A percentile compares a stretch with the other conserved stretches of the same genome.
Evolutionary conservation across 768 basidiomycete species (phyloP).

Genomic region (Termitomyces heimii): DNA sequence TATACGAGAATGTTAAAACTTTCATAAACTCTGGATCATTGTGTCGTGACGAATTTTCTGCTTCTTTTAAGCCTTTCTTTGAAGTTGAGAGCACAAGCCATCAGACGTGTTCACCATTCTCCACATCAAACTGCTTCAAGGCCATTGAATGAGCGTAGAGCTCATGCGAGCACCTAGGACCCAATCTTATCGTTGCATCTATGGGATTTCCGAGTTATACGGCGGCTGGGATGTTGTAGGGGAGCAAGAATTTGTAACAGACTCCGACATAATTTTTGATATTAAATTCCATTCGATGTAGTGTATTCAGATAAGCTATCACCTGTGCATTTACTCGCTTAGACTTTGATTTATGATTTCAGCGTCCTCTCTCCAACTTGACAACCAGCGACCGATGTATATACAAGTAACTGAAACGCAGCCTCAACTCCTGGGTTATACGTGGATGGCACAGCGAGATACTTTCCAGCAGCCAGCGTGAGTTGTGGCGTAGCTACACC

Average conservation of each 20-base stretch:
- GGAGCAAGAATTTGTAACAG: too few species aligned
- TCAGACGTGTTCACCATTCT: background rate
- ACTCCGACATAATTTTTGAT: too few species aligned
- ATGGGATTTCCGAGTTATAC: slow-evolving; percentile 27
- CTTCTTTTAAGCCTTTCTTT: slow-evolving; percentile 4
- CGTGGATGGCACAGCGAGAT: slow-evolving; percentile 70
- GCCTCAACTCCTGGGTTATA: slow-evolving; percentile 54
- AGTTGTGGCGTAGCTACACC: slow-evolving; percentile 61
- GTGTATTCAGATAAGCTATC: background rate
- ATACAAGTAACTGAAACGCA: slow-evolving; percentile 56
- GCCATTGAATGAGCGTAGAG: slow-evolving; percentile 24
- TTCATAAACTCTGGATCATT: slow-evolving; percentile 6
- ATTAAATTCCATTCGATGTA: background rate
- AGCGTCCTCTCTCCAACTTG: slow-evolving; percentile 13
- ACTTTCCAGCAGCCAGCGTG: slow-evolving; percentile 53
- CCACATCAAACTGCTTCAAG: slow-evolving; percentile 19
- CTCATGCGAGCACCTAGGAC: slow-evolving; percentile 25
- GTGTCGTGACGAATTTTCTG: slow-evolving; percentile 13
- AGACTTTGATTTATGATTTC: background rate
- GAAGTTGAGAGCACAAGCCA: slow-evolving; percentile 7
- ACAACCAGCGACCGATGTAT: slow-evolving; percentile 36
- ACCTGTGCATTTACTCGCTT: background rate
- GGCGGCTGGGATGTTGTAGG: slow-evolving; percentile 9
- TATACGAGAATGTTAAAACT: slow-evolving; percentile 17
- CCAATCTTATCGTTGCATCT: slow-evolving; percentile 23